Evolutionary conservation across 768 basidiomycete genomes (phyloP).

Genomic region (Termitomyces sp.): DNA sequence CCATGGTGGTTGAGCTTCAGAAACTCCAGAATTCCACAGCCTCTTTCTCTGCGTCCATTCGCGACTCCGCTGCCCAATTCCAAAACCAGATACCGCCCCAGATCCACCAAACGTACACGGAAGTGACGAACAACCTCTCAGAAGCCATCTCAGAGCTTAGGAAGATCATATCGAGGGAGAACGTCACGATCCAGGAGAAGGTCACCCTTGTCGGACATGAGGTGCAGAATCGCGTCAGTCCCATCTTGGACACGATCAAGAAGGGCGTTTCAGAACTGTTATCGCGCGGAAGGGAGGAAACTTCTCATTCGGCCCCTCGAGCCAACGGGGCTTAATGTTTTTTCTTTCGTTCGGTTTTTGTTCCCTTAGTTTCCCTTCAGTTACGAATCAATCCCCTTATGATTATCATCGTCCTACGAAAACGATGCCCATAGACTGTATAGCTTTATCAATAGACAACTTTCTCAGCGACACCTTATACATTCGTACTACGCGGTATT

Average conservation of each 20-base stretch:
- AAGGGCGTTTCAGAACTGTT: conserved; percentile 39
- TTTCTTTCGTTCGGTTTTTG: background rate
- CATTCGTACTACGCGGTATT: too few relatives aligned
- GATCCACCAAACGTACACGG: conserved; percentile 55
- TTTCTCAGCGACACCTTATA: background rate
- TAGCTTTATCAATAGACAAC: too few relatives aligned
- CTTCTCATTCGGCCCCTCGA: conserved; percentile 1
- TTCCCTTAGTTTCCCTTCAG: background rate
- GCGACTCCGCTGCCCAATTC: conserved; percentile 33
- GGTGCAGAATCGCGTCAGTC: conserved; percentile 58
- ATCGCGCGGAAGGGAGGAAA: conserved; percentile 20
- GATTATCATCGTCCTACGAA: background rate
- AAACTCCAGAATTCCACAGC: conserved; percentile 60
- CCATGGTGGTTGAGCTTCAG: conserved; percentile 63
- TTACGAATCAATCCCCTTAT: background rate
- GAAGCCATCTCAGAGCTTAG: conserved; percentile 52
- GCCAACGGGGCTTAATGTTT: conserved; percentile 1
- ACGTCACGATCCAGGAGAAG: conserved; percentile 63
- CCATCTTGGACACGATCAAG: conserved; percentile 52
- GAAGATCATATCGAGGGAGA: conserved; percentile 46
- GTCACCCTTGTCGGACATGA: conserved; percentile 50
- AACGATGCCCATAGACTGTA: conserved; percentile 3
- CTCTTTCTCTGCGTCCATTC: conserved; percentile 42
- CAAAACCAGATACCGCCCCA: conserved; percentile 52
- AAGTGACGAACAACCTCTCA: conserved; percentile 41